Evolutionary conservation across 306 rosid species (phyloP).

Genomic region (Medicago arabica): DNA sequence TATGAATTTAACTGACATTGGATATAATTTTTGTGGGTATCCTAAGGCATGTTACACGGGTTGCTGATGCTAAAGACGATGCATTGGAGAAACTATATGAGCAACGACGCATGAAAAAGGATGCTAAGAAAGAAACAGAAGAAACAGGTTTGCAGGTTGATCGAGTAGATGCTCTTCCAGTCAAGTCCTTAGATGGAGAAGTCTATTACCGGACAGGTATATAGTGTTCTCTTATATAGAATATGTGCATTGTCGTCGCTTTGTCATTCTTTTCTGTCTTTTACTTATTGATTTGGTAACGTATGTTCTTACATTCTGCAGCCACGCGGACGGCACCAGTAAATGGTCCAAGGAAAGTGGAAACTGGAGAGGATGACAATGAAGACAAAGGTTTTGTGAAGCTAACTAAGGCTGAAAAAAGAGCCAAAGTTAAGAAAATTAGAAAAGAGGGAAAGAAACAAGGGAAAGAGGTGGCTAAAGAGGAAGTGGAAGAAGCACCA

Average conservation of each 20-base stretch:
- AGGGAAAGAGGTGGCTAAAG: constrained; percentile 60
- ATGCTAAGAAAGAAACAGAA: constrained; percentile 66
- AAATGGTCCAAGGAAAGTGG: constrained; percentile 52
- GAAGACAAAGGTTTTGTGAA: constrained; percentile 58
- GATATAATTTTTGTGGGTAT: constrained; percentile 24
- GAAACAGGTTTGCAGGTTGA: constrained; percentile 67
- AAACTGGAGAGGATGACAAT: constrained; percentile 49
- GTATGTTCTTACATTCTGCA: constrained; percentile 40
- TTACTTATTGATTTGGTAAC: constrained; percentile 19
- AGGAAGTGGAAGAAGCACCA: constrained; percentile 62
- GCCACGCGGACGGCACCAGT: constrained; percentile 56
- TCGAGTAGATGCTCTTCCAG: constrained; percentile 88
- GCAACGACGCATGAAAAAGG: constrained; percentile 73
- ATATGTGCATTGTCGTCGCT: constrained; percentile 23
- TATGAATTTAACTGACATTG: constrained; percentile 32
- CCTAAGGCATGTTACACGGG: constrained; percentile 86
- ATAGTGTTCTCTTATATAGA: neutral
- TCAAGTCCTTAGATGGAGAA: constrained; percentile 81
- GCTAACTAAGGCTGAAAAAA: constrained; percentile 82
- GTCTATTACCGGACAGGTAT: constrained; percentile 71
- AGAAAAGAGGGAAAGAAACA: constrained; percentile 77
- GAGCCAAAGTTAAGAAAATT: constrained; percentile 80
- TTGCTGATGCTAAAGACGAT: constrained; percentile 91
- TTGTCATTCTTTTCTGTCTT: constrained; percentile 16
- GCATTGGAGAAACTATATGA: constrained; percentile 87